These are phyloP conservation scores for Vigna angularis DNA, from an alignment of 306 rosid species.

Conservation along the genomic window DNA sequence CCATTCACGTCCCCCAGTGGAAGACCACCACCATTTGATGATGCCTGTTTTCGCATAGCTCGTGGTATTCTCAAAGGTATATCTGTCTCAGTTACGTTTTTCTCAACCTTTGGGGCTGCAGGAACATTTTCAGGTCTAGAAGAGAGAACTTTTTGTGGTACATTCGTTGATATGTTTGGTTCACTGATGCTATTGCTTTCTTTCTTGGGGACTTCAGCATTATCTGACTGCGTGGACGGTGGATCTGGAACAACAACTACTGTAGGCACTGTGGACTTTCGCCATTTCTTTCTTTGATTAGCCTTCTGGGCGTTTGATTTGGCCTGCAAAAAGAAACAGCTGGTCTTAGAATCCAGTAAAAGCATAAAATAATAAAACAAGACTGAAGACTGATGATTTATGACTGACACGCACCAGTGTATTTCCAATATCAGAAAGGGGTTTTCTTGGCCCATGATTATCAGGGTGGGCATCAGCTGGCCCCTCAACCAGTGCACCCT, in stretches of 20 bases:
- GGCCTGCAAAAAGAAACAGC: conserved; percentile 51
- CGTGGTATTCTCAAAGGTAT: conserved; percentile 76
- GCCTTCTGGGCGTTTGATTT: conserved; percentile 73
- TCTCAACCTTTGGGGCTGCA: conserved; percentile 50
- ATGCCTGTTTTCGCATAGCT: conserved; percentile 72
- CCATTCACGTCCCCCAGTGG: conserved; percentile 79
- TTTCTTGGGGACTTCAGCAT: conserved; percentile 46
- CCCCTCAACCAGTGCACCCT: conserved; percentile 72
- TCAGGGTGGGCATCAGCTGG: conserved; percentile 56
- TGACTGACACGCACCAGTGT: conserved; percentile 53
- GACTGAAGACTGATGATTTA: not conserved
- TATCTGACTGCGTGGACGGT: conserved; percentile 57
- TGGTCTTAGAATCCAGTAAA: not conserved
- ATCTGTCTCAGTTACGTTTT: conserved; percentile 45
- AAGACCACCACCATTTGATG: conserved; percentile 52
- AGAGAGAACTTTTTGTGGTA: conserved; percentile 35
- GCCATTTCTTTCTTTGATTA: conserved; percentile 85
- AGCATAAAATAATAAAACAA: not conserved
- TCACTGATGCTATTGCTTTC: conserved; percentile 38
- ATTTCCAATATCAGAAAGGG: conserved; percentile 94
- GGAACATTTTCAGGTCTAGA: conserved; percentile 38
- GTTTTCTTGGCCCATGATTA: conserved; percentile 58
- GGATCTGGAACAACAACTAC: conserved; percentile 71
- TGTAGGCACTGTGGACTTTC: conserved; percentile 64
- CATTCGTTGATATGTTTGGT: conserved; percentile 28